Conservation (phyloP, 306 rosid genomes). For the Ochetophila trinervis region DNA sequence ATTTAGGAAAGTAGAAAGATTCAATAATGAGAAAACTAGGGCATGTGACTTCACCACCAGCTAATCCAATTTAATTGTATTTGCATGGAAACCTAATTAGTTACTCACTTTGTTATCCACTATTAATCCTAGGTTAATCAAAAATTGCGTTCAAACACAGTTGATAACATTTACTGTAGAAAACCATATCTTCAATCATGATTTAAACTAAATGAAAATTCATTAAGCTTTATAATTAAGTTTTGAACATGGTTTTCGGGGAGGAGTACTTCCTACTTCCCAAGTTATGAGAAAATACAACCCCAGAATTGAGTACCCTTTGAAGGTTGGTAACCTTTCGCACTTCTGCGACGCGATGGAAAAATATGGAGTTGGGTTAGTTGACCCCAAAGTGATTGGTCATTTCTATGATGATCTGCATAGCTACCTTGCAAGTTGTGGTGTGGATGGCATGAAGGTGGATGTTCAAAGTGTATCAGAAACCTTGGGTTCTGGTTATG, state of each 20-base stretch:
- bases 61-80: no score
- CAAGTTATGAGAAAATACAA: slow-evolving; percentile 46
- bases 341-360: slow-evolving; percentile 43
- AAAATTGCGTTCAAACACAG: no score
- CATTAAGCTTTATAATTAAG: no score
- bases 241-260: slow-evolving; percentile 50
- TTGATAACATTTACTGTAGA: no score
- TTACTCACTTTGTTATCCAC: no score
- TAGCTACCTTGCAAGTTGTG: slow-evolving; percentile 51
- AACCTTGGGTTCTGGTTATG: slow-evolving; percentile 59
- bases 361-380: slow-evolving; percentile 59
- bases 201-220: no score
- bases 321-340: slow-evolving; percentile 35
- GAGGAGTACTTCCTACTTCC: slow-evolving; percentile 54
- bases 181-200: no score
- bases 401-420: slow-evolving; percentile 64
- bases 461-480: slow-evolving; percentile 64
- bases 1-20: no score
- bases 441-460: slow-evolving; percentile 67
- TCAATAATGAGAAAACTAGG: no score
- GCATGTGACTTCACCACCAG: no score
- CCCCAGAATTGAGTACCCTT: slow-evolving; percentile 40
- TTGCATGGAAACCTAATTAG: no score
- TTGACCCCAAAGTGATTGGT: slow-evolving; percentile 39
- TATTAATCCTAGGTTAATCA: no score